Conservation (phyloP, 179 eudicot species). For the Camellia oleifera region DNA sequence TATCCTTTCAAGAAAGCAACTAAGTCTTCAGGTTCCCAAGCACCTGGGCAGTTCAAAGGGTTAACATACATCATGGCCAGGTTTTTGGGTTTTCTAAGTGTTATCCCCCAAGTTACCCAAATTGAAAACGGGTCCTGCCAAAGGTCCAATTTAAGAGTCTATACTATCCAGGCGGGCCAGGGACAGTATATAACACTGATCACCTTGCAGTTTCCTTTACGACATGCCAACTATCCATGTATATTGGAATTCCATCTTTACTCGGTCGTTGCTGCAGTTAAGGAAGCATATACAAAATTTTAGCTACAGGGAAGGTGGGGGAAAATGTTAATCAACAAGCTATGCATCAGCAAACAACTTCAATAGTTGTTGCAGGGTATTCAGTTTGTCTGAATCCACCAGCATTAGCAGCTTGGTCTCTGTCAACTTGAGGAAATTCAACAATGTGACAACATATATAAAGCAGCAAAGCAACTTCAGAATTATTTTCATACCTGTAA, state of each 20-base stretch:
- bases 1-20: constrained; percentile 7
- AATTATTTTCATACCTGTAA: constrained; percentile 64
- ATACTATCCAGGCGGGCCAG: not conserved
- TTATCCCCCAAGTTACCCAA: not conserved
- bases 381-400: not conserved
- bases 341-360: not conserved
- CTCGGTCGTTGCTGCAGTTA: constrained; percentile 86
- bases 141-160: not conserved
- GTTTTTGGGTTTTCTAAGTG: not conserved
- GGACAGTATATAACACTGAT: constrained; percentile 7
- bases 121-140: not conserved
- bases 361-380: not conserved
- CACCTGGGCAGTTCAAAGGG: not conserved
- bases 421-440: not conserved
- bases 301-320: not conserved
- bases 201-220: constrained; percentile 86
- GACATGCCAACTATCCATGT: constrained; percentile 81
- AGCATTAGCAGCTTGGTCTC: constrained; percentile 9
- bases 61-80: not conserved
- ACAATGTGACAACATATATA: not conserved
- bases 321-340: not conserved
- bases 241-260: constrained; percentile 70
- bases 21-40: not conserved
- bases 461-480: not conserved
- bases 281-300: constrained; percentile 2